phyloP scores from a whole-genome alignment of 306 rosid genomes.

The Citrullus colocynthis region DNA sequence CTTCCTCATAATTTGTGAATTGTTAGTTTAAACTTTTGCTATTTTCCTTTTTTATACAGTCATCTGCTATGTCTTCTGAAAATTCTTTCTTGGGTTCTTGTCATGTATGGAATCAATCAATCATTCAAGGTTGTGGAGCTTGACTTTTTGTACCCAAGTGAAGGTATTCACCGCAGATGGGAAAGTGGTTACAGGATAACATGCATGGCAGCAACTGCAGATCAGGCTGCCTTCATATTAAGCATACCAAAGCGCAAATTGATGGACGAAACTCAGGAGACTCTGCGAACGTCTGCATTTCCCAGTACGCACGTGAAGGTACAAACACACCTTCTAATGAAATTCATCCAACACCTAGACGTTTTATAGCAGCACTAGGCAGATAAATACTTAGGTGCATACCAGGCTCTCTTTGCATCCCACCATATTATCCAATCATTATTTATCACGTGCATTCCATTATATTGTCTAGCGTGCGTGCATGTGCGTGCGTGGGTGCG shows the following conservation, averaged over 20 bases:
- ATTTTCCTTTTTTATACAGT: background rate
- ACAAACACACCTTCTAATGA: conserved; percentile 3
- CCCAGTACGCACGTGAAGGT: conserved; percentile 97
- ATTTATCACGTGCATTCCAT: too few species aligned
- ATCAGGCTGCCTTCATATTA: conserved; percentile 90
- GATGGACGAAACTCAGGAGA: conserved; percentile 82
- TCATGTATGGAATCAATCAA: background rate
- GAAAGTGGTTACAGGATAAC: conserved; percentile 81
- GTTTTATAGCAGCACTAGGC: background rate
- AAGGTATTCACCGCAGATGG: conserved; percentile 88
- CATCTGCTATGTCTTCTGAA: background rate
- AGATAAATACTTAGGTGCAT: too few species aligned
- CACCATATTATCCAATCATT: too few species aligned
- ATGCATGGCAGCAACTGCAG: conserved; percentile 85
- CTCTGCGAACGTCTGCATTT: conserved; percentile 85
- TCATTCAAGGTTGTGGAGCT: conserved; percentile 75
- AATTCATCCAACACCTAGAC: background rate
- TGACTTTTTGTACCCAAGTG: conserved; percentile 87
- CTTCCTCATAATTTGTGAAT: background rate
- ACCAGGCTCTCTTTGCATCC: too few species aligned
- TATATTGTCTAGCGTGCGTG: too few species aligned
- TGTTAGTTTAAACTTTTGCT: conserved; percentile 7
- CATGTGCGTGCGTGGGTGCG: too few species aligned
- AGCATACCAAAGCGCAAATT: conserved; percentile 86
- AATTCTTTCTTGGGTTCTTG: background rate